These are phyloP conservation scores for Nemania sp. DNA, from an alignment of 2,329 filamentous ascomycete species.

Conservation along the genomic window DNA sequence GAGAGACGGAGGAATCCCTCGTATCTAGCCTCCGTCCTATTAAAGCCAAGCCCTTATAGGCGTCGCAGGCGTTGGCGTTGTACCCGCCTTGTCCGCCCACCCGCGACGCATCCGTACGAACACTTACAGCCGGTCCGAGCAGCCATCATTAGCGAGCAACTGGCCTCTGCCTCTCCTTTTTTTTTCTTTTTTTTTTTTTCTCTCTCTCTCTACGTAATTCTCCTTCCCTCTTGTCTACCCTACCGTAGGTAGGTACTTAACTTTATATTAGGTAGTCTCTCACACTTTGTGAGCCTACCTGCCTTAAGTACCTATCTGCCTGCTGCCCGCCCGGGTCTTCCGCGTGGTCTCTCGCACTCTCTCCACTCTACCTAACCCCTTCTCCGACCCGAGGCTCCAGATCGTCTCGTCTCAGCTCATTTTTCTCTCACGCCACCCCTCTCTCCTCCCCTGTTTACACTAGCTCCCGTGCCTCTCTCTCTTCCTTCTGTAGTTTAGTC, in stretches of 20 bases:
- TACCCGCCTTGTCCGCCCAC: constrained; percentile 31
- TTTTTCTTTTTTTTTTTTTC: background rate
- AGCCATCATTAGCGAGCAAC: constrained; percentile 30
- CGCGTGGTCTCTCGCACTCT: background rate
- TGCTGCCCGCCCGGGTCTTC: background rate
- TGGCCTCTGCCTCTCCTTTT: constrained; percentile 14
- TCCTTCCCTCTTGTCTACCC: no score
- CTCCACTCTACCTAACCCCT: background rate
- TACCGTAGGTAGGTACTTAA: no score
- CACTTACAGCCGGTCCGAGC: constrained; percentile 31
- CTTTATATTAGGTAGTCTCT: no score
- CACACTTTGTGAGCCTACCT: constrained; percentile 15
- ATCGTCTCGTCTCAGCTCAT: constrained; percentile 18
- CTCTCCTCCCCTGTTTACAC: constrained; percentile 16
- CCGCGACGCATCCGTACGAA: constrained; percentile 23
- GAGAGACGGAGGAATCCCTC: constrained; percentile 1
- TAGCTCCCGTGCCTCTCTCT: background rate
- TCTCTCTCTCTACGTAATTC: no score
- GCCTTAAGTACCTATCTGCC: constrained; percentile 9
- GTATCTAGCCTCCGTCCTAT: background rate
- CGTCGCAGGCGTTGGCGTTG: constrained; percentile 9
- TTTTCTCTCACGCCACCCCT: constrained; percentile 3
- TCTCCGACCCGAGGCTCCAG: constrained; percentile 9
- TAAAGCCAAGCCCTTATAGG: background rate
- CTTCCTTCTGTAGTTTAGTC: background rate